Base-by-base conservation (phyloP, 1,139 yeast genomes). In the Candida gigantensis region DNA sequence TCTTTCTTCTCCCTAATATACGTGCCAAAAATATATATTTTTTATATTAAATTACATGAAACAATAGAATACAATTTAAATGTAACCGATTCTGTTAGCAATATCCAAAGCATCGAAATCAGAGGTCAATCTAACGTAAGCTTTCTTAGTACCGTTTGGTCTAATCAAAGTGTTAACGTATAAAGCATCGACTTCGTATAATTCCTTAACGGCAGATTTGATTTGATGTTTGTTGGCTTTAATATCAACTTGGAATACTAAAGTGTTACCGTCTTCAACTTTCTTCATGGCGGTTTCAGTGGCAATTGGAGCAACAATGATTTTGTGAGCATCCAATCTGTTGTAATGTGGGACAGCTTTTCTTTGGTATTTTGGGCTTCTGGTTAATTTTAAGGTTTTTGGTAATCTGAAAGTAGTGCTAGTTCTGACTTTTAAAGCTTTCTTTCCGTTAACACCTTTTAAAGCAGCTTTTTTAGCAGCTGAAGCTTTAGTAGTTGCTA, bases 141-240 rank as follows among this genome's bases (percentile, higher is more conserved):
- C 99, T 84, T 94, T 94, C 88, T 92, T 92, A 79, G 97, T 86
- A 75, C 98, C 98, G 74, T 92, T 90, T 70, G 98, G 97, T 79
- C 96, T 87, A 65, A 92, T 75, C 74, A 90, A 81, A 62, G 97
- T 92, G 92, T 92, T 88, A 65, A 92, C 90, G 76, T 87, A 81
- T 65, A 75, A 78, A 58, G 86, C 94, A 60, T 92, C 97, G 62
- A 92, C 97, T 67, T 87, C 90, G 83, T 92, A 92, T 69, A 92
- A 83, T 77, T 89, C 95, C 84, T 92, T 90, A 63, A 92, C 95
- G 58, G 99, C 98, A 67, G 84, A 77, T 83, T 90, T 90, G 81
- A 92, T 92, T 79, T 92, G 97, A 78, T 84, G 75, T 83, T 92
- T 92, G 96, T 90, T 92, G 68, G 97, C 81, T 79, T 86, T 86